phyloP scores from a whole-genome alignment of 345 rosid genomes.

The Jatropha curcas region DNA sequence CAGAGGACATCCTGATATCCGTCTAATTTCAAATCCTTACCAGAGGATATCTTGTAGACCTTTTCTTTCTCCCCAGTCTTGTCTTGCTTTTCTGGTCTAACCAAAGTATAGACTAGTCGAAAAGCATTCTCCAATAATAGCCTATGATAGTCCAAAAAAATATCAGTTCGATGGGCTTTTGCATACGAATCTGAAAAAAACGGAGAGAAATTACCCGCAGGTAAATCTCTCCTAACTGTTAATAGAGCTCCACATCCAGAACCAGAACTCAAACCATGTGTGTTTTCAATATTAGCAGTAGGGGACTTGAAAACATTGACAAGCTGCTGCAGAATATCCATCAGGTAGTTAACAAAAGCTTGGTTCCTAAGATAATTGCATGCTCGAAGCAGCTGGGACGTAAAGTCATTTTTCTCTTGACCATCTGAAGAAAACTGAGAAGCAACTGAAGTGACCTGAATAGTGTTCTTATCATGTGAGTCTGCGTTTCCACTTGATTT shows the following conservation, averaged over 20 bases:
- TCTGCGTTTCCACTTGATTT: constrained; percentile 56
- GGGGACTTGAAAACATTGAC: constrained; percentile 84
- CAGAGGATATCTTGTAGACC: constrained; percentile 54
- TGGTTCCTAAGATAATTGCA: constrained; percentile 83
- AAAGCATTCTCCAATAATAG: constrained; percentile 91
- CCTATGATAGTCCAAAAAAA: constrained; percentile 88
- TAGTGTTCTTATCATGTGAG: constrained; percentile 56
- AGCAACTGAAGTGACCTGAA: constrained; percentile 47
- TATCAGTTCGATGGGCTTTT: constrained; percentile 80
- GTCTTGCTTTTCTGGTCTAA: constrained; percentile 98
- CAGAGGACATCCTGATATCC: constrained; percentile 97
- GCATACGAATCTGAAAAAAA: constrained; percentile 99
- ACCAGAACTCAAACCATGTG: constrained; percentile 64
- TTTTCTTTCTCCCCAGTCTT: constrained; percentile 88
- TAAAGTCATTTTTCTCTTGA: constrained; percentile 80
- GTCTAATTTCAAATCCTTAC: constrained; percentile 90
- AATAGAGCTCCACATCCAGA: constrained; percentile 96
- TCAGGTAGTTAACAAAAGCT: constrained; percentile 79
- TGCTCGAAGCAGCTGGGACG: constrained; percentile 78
- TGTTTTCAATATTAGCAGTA: constrained; percentile 50
- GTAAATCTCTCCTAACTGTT: constrained; percentile 84
- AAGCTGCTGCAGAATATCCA: constrained; percentile 96
- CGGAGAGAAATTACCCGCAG: constrained; percentile 91
- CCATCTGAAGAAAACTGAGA: constrained; percentile 63
- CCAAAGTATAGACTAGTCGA: constrained; percentile 81